Evolutionary conservation across 2,329 filamentous ascomycete species (phyloP), one percentile per base, ranked within the genome.

Genomic region (Claviceps cyperi): DNA sequence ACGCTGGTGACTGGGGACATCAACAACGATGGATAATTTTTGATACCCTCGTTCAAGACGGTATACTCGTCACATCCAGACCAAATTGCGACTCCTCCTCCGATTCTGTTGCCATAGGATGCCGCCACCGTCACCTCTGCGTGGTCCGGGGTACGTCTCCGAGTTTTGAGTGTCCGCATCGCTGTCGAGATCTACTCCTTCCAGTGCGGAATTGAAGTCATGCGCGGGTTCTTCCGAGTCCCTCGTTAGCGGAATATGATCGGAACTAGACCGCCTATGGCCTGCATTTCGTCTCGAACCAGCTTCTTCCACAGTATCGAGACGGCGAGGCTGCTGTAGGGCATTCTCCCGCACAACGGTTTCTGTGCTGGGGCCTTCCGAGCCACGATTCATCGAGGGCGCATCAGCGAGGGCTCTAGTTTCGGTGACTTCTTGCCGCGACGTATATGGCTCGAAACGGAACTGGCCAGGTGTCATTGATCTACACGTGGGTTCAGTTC

Each of bases 81-180:
- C 69, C 54, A 72, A 52, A 59, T 71, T 76, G 48, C 73, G 65
- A 54, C 65, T 67, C 53, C 70, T 69, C 50, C 68, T 66, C 51
- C 73, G 64, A 48, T 75, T 75, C 62, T 77, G 74, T 61, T 77
- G 74, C 74, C 74, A 77, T 38, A 77, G 60, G 5, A 73, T 72
- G 41, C 71, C 61, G 22, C 66, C 61, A 2, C 63, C 64, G 24
- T 65, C 60, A 2, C 63, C 28, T 53, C 60, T 53, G 21, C 55
- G 58, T 24, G 57, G 58, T 19, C 51, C 51, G 1, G 57, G 54
- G 54, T 56, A 56, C 46, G 56, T 35, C 36, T 54, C 54, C 38
- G 57, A 56, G 11, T 51, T 49, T 45, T 54, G 44, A 50, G 58
- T 51, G 24, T 49, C 45, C 43, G 54, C 38, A 38, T 50, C 49